Evolutionary conservation across 2,329 filamentous ascomycete genomes (phyloP).

Genomic region (Curvularia sp.): DNA sequence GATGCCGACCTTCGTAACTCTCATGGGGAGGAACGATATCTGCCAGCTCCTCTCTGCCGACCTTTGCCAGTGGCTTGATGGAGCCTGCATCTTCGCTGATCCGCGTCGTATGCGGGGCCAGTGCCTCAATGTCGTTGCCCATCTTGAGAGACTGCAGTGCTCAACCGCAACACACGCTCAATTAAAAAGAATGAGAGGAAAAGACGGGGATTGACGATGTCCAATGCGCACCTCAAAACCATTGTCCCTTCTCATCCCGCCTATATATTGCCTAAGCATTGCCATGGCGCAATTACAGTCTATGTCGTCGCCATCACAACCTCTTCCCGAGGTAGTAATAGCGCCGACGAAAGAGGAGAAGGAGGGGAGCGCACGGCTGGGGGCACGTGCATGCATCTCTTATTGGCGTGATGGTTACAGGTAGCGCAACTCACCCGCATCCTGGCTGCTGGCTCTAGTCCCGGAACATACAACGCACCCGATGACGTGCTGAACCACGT

Average conservation of each 20-base stretch:
- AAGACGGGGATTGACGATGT: neutral
- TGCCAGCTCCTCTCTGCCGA: constrained; percentile 40
- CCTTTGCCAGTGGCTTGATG: constrained; percentile 32
- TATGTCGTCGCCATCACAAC: constrained; percentile 14
- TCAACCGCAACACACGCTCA: neutral
- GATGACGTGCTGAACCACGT: constrained; percentile 16
- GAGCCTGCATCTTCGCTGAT: constrained; percentile 36
- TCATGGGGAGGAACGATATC: constrained; percentile 54
- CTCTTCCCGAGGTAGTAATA: constrained; percentile 16
- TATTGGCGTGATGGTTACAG: constrained; percentile 5
- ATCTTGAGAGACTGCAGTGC: constrained; percentile 16
- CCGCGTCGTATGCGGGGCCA: constrained; percentile 18
- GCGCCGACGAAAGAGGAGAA: constrained; percentile 11
- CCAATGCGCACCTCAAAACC: neutral
- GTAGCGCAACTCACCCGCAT: constrained; percentile 8
- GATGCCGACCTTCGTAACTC: constrained; percentile 61
- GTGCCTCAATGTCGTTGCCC: constrained; percentile 38
- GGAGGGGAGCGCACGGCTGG: constrained; percentile 7
- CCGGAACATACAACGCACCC: constrained; percentile 11
- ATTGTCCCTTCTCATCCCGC: neutral
- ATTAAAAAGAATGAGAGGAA: neutral
- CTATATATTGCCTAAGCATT: constrained; percentile 10
- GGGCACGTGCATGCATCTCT: constrained; percentile 8
- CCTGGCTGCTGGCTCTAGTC: constrained; percentile 11
- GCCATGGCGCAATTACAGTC: constrained; percentile 34